phyloP scores from a whole-genome alignment of 768 basidiomycete species.

The Tricholoma furcatifolium region DNA sequence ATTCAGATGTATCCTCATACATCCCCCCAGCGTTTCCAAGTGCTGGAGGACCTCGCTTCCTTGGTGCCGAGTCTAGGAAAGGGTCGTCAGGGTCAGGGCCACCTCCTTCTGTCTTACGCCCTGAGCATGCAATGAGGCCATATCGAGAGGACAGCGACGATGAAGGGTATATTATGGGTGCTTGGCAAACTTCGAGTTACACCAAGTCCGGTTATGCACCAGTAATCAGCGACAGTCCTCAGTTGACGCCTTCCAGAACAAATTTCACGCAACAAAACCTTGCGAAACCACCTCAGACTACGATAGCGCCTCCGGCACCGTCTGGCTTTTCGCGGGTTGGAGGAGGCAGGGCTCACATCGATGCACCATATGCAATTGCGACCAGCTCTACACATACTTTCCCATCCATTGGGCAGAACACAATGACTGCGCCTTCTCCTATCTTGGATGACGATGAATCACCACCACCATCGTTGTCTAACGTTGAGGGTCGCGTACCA shows the following conservation, averaged over 20 bases:
- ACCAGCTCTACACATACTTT: constrained; percentile 63
- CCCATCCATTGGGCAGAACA: constrained; percentile 57
- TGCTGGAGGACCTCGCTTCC: constrained; percentile 33
- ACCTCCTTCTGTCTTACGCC: constrained; percentile 71
- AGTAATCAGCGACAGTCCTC: constrained; percentile 36
- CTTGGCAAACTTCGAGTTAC: constrained; percentile 72
- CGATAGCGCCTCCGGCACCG: constrained; percentile 14
- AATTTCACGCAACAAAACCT: constrained; percentile 9
- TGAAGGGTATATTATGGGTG: constrained; percentile 90
- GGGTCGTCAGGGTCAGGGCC: constrained; percentile 56
- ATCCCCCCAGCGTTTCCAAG: constrained; percentile 39
- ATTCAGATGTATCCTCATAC: constrained; percentile 52
- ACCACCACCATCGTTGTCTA: constrained; percentile 52
- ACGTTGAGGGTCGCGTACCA: constrained; percentile 39
- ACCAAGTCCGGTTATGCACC: constrained; percentile 50
- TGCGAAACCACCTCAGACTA: constrained; percentile 19
- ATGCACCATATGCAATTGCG: constrained; percentile 80
- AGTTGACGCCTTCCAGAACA: constrained; percentile 11
- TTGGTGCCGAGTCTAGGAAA: constrained; percentile 39
- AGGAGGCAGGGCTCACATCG: constrained; percentile 84
- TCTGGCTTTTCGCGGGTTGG: constrained; percentile 86
- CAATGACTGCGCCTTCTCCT: constrained; percentile 19
- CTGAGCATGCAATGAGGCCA: constrained; percentile 75
- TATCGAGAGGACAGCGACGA: constrained; percentile 81
- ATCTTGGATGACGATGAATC: constrained; percentile 34